Base-by-base conservation (phyloP, 1,284 basidiomycete genomes). In the Singerocomus inundabilis region DNA sequence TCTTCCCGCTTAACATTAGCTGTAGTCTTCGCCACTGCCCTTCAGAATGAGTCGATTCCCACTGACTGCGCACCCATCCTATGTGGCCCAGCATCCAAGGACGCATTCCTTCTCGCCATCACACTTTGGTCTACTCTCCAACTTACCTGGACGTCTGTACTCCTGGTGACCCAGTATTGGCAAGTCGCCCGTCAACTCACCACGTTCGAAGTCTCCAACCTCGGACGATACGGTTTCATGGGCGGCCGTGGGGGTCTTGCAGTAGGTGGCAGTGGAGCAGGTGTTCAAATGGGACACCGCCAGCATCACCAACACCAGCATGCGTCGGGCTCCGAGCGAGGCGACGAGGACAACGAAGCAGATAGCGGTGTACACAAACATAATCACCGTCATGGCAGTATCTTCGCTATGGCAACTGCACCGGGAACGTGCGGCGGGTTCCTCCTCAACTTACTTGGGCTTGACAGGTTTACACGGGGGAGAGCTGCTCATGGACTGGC, bases 181-280 rank as follows among this genome's bases (percentile, higher is more conserved):
- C 96, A 98, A 71, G 82, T 98, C 46, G 81, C 86, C 9, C 80
- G 89, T 16, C 96, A 99, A 66, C 92, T 99, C 83, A 99, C 96
- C 1, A 98, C 96, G 0, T 80, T 97, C 49, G 96, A 99, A 66
- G 91, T 98, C 6, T 89, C 86, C 51, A 99, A 99, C 65, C 82
- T 98, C 4, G 93, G 95, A 1, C 80, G 96, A 43, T 98, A 88
- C 63, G 96, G 97, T 3, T 98, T 86, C 74, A 98, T 99, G 93
- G 97, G 96, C 41, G 94, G 94, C 0, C 84, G 91, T 28, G 93
- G 91, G 2, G 93, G 93, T 1, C 97, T 86, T 70, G 97, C 98
- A 85, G 95, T 94, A 44, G 93, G 94, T 0, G 81, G 91, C 28
- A 93, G 91, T 1, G 91, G 91, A 6, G 79, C 79, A 1, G 81